These are phyloP conservation scores for Smallanthus sonchifolius DNA, from an alignment of 129 eudicot species.

Conservation along the genomic window DNA sequence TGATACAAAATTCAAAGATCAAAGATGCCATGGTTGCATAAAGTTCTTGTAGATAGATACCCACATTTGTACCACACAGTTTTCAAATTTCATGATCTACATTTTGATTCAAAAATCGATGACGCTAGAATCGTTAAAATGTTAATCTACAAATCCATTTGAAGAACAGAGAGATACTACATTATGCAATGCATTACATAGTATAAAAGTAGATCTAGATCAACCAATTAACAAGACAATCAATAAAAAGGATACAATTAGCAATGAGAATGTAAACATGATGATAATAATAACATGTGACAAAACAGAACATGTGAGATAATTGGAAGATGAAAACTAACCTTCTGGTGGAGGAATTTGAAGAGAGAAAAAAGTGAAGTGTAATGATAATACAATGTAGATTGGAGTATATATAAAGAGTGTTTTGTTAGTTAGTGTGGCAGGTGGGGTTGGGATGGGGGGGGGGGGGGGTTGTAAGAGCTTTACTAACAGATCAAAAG, in stretches of 20 bases:
- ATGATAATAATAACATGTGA: neutral
- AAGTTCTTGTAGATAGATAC: neutral
- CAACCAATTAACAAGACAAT: constrained; percentile 3
- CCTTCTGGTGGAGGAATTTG: constrained; percentile 36
- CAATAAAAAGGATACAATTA: constrained; percentile 6
- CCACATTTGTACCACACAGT: neutral
- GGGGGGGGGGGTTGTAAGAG: constrained; percentile 24
- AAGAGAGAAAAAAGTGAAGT: constrained; percentile 32
- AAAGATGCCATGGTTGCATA: neutral
- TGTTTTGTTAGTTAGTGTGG: constrained; percentile 22
- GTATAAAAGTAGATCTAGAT: constrained; percentile 26
- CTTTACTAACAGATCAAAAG: constrained; percentile 6
- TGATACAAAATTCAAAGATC: neutral
- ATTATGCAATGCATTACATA: constrained; percentile 19
- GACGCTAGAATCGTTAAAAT: neutral
- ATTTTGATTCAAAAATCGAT: neutral
- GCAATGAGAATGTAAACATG: constrained; percentile 12
- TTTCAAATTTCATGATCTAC: neutral
- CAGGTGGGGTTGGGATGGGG: constrained; percentile 29
- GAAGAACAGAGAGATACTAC: constrained; percentile 2
- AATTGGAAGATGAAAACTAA: constrained; percentile 30
- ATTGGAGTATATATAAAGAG: constrained; percentile 31
- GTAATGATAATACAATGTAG: constrained; percentile 18
- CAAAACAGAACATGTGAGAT: neutral
- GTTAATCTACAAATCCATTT: neutral